Evolutionary conservation across 768 basidiomycete species (phyloP), one percentile per base, ranked within the genome.

Genomic region (Tremella mesenterica): DNA sequence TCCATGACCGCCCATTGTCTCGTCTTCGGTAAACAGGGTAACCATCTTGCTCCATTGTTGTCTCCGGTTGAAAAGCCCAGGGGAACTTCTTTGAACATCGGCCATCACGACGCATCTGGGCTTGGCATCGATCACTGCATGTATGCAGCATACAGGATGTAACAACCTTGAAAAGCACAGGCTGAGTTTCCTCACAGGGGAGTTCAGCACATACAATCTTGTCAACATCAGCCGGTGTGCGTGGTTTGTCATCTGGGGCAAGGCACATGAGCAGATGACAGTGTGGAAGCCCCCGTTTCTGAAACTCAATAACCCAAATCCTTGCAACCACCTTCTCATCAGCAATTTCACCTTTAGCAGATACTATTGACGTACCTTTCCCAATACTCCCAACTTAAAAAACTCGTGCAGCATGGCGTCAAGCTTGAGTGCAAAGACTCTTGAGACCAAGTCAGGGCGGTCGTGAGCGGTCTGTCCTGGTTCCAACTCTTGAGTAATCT

Each of bases 301-400:
- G 81, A 58, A 80, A 82, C 55, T 83, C 79, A 47, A 81, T 80
- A 10, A 75, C 77, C 51, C 80, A 79, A 0, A 81, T 76, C 52
- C 74, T 65, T 3, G 77, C 81, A 74, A 75, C 7, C 67, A 52
- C 0, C 51, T 9, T 0, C 79, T 80, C 69, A 79, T n/a, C n/a
- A n/a, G n/a, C n/a, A n/a, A n/a, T n/a, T n/a, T n/a, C n/a, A n/a
- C n/a, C n/a, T n/a, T n/a, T n/a, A n/a, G n/a, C n/a, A n/a, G n/a
- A n/a, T n/a, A n/a, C n/a, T n/a, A n/a, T n/a, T n/a, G n/a, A n/a
- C n/a, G n/a, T n/a, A n/a, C n/a, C n/a, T n/a, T n/a, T n/a, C n/a
- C n/a, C n/a, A 75, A 59, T 26, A 36, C 21, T 33, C 16, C 56
- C 45, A 18, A 31, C 33, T 45, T 20, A n/a, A 5, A 3, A 25